These are phyloP conservation scores for Microascus cirrosus DNA, from an alignment of 2,329 filamentous ascomycete species.

Conservation along the genomic window DNA sequence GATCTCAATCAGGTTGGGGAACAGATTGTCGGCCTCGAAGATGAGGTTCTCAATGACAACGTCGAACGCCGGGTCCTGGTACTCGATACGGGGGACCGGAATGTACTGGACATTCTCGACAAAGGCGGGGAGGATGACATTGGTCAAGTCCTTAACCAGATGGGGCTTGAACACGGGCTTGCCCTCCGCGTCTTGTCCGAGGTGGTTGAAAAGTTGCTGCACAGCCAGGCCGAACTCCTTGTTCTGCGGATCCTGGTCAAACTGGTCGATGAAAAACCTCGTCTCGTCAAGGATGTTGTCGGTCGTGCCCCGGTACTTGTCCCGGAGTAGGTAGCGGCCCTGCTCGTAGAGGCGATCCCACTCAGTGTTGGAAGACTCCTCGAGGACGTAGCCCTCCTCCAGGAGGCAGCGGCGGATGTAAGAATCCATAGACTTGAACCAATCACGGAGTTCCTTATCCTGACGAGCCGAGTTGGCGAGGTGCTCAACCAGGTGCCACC, in stretches of 20 bases:
- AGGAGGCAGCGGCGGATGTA: slow-evolving; percentile 78
- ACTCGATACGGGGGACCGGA: slow-evolving; percentile 89
- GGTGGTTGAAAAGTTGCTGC: slow-evolving; percentile 73
- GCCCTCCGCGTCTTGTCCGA: slow-evolving; percentile 79
- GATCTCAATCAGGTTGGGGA: slow-evolving; percentile 84
- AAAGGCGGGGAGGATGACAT: slow-evolving; percentile 72
- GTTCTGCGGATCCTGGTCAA: slow-evolving; percentile 81
- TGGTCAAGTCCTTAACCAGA: slow-evolving; percentile 75
- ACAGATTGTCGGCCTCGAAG: slow-evolving; percentile 91
- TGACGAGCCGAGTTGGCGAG: slow-evolving; percentile 81
- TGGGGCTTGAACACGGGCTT: slow-evolving; percentile 88
- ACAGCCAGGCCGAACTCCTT: slow-evolving; percentile 64
- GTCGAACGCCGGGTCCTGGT: slow-evolving; percentile 73
- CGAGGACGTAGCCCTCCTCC: slow-evolving; percentile 83
- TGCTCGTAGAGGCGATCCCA: slow-evolving; percentile 81
- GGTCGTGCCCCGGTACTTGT: slow-evolving; percentile 79
- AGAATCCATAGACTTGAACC: slow-evolving; percentile 70
- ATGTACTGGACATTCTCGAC: slow-evolving; percentile 85
- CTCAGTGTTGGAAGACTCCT: slow-evolving; percentile 65
- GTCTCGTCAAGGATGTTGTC: slow-evolving; percentile 80
- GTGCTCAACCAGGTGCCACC: slow-evolving; percentile 73
- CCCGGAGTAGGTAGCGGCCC: slow-evolving; percentile 74
- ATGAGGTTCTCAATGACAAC: slow-evolving; percentile 89
- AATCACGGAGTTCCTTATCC: slow-evolving; percentile 76
- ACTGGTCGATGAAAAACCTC: slow-evolving; percentile 82